Evolutionary conservation across 805 yeast species (phyloP), one percentile per base, ranked within the genome.

Genomic region (Saturnispora sanitii): DNA sequence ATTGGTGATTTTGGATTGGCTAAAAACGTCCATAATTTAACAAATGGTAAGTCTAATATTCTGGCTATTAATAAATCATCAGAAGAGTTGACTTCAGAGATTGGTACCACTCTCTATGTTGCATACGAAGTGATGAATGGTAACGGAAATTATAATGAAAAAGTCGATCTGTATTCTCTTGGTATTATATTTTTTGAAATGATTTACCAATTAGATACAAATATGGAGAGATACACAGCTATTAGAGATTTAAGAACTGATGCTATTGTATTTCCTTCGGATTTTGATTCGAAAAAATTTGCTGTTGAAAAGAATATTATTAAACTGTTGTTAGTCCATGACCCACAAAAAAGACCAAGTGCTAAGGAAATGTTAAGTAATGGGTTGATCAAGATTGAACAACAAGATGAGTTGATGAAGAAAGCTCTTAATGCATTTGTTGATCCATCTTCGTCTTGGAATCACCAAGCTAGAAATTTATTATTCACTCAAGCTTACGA

Each of bases 1-100:
- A 81, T 92, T 32, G 98, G 98, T 53, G 99, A 92, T 57, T 92
- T 92, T 61, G 99, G 99, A 0, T 70, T 92, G 43, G 99, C 99
- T 0, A 87, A 88, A 49, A 88, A 80, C 54, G 87, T 84, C 1
- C 92, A 83, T 54, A 67, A 63, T 42, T 52, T 73, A 2, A 15
- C 34, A 1, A 26, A 36, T 33, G 18, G 22, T 23, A 32, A 42
- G 15, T 29, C 49, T 23, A 25, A 46, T 36, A 37, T 42, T 32
- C 15, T 37, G 44, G 56, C 54, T 26, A 12, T 49, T 29, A 47
- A 46, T 26, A 48, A 64, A 51, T 46, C 65, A 13, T 51, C 67
- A 20, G 94, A 82, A 29, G 94, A 90, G 49, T 61, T 90, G 44
- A 88, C 97, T 0, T 82, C 95, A 0, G 88, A 87, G 22, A 86